These are phyloP conservation scores for Rhinocladiella mackenziei DNA, from an alignment of 2,329 filamentous ascomycete genomes.

Conservation along the genomic window DNA sequence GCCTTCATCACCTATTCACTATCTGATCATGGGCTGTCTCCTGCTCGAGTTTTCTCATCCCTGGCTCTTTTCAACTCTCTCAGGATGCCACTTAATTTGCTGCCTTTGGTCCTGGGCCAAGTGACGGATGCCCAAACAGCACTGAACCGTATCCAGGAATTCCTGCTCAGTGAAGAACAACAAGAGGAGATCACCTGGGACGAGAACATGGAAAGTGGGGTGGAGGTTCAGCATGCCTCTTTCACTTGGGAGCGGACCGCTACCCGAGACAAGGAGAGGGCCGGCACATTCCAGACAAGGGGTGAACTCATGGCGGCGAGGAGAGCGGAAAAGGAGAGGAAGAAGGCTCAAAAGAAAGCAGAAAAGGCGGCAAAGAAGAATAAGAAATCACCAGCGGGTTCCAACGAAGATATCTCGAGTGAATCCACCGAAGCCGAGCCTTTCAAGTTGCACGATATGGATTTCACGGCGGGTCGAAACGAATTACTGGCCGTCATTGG, in stretches of 20 bases:
- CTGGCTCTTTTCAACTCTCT: conserved; percentile 90
- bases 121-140: conserved; percentile 86
- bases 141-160: conserved; percentile 79
- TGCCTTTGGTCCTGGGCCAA: conserved; percentile 84
- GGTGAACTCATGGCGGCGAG: conserved; percentile 39
- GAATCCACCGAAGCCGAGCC: conserved; percentile 33
- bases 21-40: conserved; percentile 63
- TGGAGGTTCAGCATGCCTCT: conserved; percentile 66
- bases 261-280: conserved; percentile 30
- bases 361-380: conserved; percentile 32
- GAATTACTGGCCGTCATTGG: conserved; percentile 72
- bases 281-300: conserved; percentile 28
- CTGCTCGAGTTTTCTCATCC: conserved; percentile 81
- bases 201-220: conserved; percentile 50
- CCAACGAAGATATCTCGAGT: conserved; percentile 27
- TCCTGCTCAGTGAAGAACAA: conserved; percentile 79
- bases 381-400: conserved; percentile 31
- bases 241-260: conserved; percentile 79
- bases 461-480: conserved; percentile 43
- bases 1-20: conserved; percentile 77
- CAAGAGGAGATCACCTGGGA: conserved; percentile 64
- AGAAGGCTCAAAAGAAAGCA: conserved; percentile 38
- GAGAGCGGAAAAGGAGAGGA: conserved; percentile 47
- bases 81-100: conserved; percentile 80
- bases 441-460: conserved; percentile 41